These are phyloP conservation scores for Didymella keratinophila DNA, from an alignment of 2,329 filamentous ascomycete species.

Conservation along the genomic window DNA sequence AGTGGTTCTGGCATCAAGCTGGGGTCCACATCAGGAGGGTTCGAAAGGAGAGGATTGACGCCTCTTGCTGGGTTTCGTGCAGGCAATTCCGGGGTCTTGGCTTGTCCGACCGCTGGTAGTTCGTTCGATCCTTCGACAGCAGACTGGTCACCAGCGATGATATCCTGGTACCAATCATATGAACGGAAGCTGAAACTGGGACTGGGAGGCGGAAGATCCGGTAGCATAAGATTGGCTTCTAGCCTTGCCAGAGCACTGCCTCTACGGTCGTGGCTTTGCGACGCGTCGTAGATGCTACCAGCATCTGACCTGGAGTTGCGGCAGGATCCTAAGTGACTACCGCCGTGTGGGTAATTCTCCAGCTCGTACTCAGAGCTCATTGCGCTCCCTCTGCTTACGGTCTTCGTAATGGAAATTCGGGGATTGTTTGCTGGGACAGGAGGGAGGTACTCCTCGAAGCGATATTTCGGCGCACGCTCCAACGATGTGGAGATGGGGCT, in stretches of 20 bases:
- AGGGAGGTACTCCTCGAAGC: constrained; percentile 37
- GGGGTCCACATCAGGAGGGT: constrained; percentile 12
- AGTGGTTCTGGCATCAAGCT: constrained; percentile 24
- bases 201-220: constrained; percentile 34
- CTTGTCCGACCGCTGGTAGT: not conserved
- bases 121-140: constrained; percentile 11
- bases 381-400: constrained; percentile 7
- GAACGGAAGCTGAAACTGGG: constrained; percentile 37
- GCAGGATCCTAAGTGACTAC: constrained; percentile 9
- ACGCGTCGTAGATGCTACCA: constrained; percentile 6
- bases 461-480: constrained; percentile 31
- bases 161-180: constrained; percentile 42
- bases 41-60: constrained; percentile 24
- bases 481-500: constrained; percentile 23
- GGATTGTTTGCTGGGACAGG: constrained; percentile 22
- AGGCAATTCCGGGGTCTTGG: constrained; percentile 13
- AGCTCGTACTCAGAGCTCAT: constrained; percentile 32
- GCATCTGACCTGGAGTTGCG: constrained; percentile 17
- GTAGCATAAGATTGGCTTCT: constrained; percentile 24
- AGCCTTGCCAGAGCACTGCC: constrained; percentile 24
- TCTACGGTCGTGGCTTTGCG: constrained; percentile 10
- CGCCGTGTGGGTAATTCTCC: constrained; percentile 25
- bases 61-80: constrained; percentile 21
- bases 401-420: constrained; percentile 19
- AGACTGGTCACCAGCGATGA: constrained; percentile 31